phyloP scores from a whole-genome alignment of 306 rosid genomes.

The Pachyrhizus erosus region DNA sequence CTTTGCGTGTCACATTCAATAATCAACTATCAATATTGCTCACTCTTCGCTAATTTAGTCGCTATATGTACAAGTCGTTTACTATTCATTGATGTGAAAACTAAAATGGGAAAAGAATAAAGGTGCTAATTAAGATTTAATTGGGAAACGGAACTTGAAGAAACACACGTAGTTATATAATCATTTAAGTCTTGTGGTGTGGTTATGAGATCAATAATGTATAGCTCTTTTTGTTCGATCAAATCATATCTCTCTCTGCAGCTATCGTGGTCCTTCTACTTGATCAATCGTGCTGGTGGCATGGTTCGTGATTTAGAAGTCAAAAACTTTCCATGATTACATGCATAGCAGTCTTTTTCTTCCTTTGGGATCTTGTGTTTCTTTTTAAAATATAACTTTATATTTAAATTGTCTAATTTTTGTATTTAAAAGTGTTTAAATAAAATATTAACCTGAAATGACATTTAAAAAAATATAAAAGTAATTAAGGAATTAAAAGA shows the following conservation, averaged over 20 bases:
- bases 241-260: conserved; percentile 32
- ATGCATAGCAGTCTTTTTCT: too few species aligned
- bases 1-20: not conserved
- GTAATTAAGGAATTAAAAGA: too few species aligned
- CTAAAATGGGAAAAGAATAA: not conserved
- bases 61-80: too few species aligned
- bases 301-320: not conserved
- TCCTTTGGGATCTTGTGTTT: too few species aligned
- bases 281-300: not conserved
- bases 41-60: not conserved
- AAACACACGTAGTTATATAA: conserved; percentile 8
- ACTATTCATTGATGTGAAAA: not conserved
- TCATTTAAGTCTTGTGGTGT: conserved; percentile 41
- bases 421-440: too few species aligned
- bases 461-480: too few species aligned
- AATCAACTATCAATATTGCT: not conserved
- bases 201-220: conserved; percentile 29
- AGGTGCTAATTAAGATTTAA: conserved; percentile 5
- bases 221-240: conserved; percentile 13
- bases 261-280: not conserved
- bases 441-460: too few species aligned
- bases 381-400: too few species aligned
- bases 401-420: too few species aligned
- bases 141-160: not conserved
- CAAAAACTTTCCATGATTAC: conserved; percentile 27